Evolutionary conservation across 2,329 filamentous ascomycete genomes (phyloP), one percentile per base, ranked within the genome.

Genomic region (Diaporthe vexans): DNA sequence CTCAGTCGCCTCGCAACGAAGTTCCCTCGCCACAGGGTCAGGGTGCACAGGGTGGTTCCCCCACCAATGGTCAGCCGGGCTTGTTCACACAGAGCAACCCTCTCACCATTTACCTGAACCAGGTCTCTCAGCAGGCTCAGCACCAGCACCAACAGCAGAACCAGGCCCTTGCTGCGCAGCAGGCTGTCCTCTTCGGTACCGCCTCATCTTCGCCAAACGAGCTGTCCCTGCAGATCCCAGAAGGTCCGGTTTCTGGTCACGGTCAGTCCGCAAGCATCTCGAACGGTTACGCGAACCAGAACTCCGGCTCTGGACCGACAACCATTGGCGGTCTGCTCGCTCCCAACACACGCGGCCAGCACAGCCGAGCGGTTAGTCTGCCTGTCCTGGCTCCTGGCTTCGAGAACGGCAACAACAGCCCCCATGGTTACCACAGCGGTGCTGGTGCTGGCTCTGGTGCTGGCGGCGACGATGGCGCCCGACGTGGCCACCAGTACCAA

Each of bases 91-190:
- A 88, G 80, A 96, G 91, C 86, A 98, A 98, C 83, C 96, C 96
- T 0, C 84, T 98, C 82, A 98, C 95, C 33, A 92, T 98, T 91
- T 98, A 98, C 82, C 89, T 98, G 74, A 96, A 92, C 83, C 95
- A 97, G 81, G 91, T 96, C 37, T 92, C 92, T 29, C 90, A 93
- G 76, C 91, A 94, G 80, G 89, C 91, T 21, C 93, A 94, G 77
- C 89, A 74, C 21, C 72, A 74, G n/a, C 94, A 95, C 76, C 88
- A 93, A 43, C 92, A 94, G 77, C 92, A 95, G 77, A 91, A 94
- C 71, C 91, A 93, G 76, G 89, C 91, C 54, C 88, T 95, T 78
- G 90, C 90, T 73, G 92, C 91, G 46, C 94, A 97, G 80, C 95
- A 97, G 83, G 92, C 92, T 59, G 92, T 94, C 10, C 88, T 97